Evolutionary conservation across 2,329 filamentous ascomycete genomes (phyloP).

Genomic region (Diaporthe sp.): DNA sequence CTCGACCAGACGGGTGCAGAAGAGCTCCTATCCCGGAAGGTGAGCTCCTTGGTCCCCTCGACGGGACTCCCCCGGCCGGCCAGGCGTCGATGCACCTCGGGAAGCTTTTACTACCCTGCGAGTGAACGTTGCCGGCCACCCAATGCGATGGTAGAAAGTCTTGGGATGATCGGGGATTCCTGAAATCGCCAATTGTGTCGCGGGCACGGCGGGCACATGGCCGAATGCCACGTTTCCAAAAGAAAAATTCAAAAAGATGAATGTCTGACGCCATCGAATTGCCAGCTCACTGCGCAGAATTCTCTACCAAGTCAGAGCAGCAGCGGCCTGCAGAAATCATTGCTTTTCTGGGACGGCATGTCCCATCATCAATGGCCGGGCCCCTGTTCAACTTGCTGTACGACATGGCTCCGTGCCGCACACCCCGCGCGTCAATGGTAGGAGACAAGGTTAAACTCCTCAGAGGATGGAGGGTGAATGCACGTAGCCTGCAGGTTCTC

Average conservation of each 20-base stretch:
- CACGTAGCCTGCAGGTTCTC: slow-evolving; percentile 34
- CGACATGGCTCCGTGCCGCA: slow-evolving; percentile 38
- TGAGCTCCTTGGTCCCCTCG: slow-evolving; percentile 26
- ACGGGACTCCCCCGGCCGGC: slow-evolving; percentile 31
- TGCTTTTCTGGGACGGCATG: slow-evolving; percentile 23
- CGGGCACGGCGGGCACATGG: neutral
- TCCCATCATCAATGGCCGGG: slow-evolving; percentile 17
- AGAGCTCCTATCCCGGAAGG: slow-evolving; percentile 35
- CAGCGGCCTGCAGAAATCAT: slow-evolving; percentile 11
- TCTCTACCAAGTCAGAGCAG: neutral
- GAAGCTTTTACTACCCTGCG: slow-evolving; percentile 39
- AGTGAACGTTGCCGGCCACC: slow-evolving; percentile 36
- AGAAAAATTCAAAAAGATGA: neutral
- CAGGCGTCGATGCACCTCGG: slow-evolving; percentile 37
- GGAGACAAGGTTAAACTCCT: slow-evolving; percentile 28
- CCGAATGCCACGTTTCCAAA: neutral
- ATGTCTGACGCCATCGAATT: slow-evolving; percentile 4
- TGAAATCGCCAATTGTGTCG: neutral
- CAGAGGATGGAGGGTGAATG: slow-evolving; percentile 20
- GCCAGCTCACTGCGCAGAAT: slow-evolving; percentile 20
- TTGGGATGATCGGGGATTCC: slow-evolving; percentile 22
- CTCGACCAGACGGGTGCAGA: slow-evolving; percentile 14
- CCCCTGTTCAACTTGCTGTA: slow-evolving; percentile 34
- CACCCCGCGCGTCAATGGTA: slow-evolving; percentile 29
- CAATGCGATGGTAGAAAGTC: slow-evolving; percentile 23